phyloP scores from a whole-genome alignment of 2,329 filamentous ascomycete species.

The Colletotrichum lini region DNA sequence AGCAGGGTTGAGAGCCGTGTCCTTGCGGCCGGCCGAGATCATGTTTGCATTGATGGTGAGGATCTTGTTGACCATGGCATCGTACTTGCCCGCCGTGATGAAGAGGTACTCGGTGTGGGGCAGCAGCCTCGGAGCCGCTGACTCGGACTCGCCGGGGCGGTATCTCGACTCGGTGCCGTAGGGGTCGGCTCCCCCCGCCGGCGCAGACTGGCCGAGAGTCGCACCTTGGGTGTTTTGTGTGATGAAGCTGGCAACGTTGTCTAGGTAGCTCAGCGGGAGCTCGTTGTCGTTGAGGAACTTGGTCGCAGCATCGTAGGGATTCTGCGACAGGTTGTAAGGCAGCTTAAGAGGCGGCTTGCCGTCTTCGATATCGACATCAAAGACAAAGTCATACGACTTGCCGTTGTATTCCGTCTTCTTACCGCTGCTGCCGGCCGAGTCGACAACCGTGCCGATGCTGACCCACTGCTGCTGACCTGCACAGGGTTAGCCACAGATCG shows the following conservation, averaged over 20 bases:
- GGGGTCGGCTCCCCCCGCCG: conserved; percentile 72
- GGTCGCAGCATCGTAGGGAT: conserved; percentile 90
- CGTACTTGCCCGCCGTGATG: conserved; percentile 81
- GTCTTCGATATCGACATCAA: conserved; percentile 96
- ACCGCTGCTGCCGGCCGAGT: conserved; percentile 86
- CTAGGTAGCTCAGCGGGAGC: conserved; percentile 87
- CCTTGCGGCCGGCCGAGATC: conserved; percentile 79
- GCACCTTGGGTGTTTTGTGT: conserved; percentile 90
- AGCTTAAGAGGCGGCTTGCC: conserved; percentile 93
- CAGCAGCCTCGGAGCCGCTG: conserved; percentile 73
- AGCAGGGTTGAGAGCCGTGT: conserved; percentile 79
- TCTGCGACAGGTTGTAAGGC: conserved; percentile 93
- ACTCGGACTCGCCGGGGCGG: conserved; percentile 82
- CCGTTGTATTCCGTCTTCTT: conserved; percentile 84
- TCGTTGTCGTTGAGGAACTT: conserved; percentile 94
- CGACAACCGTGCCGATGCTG: conserved; percentile 94
- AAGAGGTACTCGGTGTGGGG: conserved; percentile 86
- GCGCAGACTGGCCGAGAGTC: conserved; percentile 76
- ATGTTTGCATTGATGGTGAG: conserved; percentile 81
- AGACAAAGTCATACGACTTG: conserved; percentile 95
- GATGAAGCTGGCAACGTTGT: conserved; percentile 95
- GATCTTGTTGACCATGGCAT: conserved; percentile 83
- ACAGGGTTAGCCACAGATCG: conserved; percentile 43
- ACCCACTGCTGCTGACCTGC: conserved; percentile 80
- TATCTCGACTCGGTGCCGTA: conserved; percentile 86